Base-by-base conservation (phyloP, 139 green algal genomes). In the Penium margaritaceum region DNA sequence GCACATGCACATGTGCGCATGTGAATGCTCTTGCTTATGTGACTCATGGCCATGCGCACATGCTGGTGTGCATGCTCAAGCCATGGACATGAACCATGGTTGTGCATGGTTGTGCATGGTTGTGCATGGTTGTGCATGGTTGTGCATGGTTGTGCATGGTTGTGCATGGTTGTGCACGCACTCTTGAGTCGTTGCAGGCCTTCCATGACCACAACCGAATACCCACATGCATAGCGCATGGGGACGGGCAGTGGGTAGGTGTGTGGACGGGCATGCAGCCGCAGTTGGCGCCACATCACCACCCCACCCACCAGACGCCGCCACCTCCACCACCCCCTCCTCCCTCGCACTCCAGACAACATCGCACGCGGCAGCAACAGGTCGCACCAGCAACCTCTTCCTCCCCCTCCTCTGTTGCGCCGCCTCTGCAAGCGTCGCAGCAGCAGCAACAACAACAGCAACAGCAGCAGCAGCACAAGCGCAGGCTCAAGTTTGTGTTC, bases 131-230 rank as follows among this genome's bases (percentile, higher is more conserved):
- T 51, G 12, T 51, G 9, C 41, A 51, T 51, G 7, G 41, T 12
- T 12, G 9, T 51, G 9, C 41, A 21, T 12, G 9, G 7, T 12
- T 51, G 9, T 51, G 7, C 12, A 7, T 51, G 12, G 9, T 21
- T 51, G 9, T 12, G 9, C 12, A 7, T 12, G 9, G 7, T 51
- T 51, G 12, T 51, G 9, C 41, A 51, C 46, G 1, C 46, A 9
- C 4, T 30, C 21, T n/a, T 29, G 1, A 19, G 15, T 5, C 47
- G 3, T 60, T n/a, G 14, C 47, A 60, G 47, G 47, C n/a, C 9
- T 60, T 60, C 2, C n/a, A 60, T n/a, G 47, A 60, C n/a, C 47
- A 60, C 47, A 24, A 60, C 19, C 47, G 47, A 33, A 24, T 60
- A 24, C 47, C 47, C 17, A 60, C 47, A 24, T 60, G 47, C 30